Base-by-base conservation (phyloP, 169 alveolate species). In the Cryptosporidium parvum region DNA sequence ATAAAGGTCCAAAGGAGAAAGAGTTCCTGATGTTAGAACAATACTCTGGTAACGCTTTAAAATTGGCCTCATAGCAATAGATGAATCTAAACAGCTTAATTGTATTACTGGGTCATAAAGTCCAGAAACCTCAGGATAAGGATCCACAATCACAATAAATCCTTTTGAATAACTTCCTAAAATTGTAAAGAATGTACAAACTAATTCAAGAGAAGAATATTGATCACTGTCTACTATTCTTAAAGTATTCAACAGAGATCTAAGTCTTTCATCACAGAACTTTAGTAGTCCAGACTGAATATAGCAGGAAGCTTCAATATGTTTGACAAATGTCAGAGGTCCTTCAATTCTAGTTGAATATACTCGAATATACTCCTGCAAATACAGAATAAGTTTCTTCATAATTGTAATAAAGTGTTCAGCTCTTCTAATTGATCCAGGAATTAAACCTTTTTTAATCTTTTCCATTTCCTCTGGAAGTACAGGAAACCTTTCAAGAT, bases 11-110 rank as follows among this genome's bases (percentile, higher is more conserved):
- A 98, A 89, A 0, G 99, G 99, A 18, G 99, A 97, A 45, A 98
- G 96, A 5, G 99, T 98, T 1, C 99, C 99, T 42, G 99, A 97
- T 12, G 99, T 98, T 21, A 98, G 85, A 29, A 98, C 94, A 29
- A 97, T 98, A 4, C 98, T 97, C 91, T 95, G 95, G 85, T 93
- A 96, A 75, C 96, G 92, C 53, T 94, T 93, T 44, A 98, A 93
- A 9, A 98, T 97, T 0, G 98, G 98, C 85, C 95, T 94, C 96
- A 97, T 97, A 4, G 99, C 99, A 33, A 98, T 93, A 10, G 99
- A 96, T 10, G 99, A 97, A 86, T 98, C 99, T 84, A 98, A 84
- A 92, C 99, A 98, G 45, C 97, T 95, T 71, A 97, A 95, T 85
- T 96, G 97, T 52, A 97, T 91, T n/a, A 96, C 91, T 0, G 99